phyloP scores from a whole-genome alignment of 345 rosid species.

The Physaria fendleri region DNA sequence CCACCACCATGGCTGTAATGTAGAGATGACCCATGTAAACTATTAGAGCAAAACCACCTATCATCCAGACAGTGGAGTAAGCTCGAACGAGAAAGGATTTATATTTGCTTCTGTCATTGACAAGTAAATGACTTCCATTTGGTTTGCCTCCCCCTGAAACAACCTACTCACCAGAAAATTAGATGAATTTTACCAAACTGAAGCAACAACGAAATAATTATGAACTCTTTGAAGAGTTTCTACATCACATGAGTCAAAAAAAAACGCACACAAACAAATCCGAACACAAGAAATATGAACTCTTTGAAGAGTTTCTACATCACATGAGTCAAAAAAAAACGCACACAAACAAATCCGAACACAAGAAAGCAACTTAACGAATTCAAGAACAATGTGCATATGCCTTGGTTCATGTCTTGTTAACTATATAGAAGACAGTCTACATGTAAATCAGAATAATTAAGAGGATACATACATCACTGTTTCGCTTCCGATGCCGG shows the following conservation, averaged over 20 bases:
- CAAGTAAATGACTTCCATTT: slow-evolving; percentile 59
- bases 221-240: background rate
- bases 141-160: slow-evolving; percentile 39
- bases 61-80: slow-evolving; percentile 75
- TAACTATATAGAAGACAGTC: background rate
- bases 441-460: background rate
- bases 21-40: slow-evolving; percentile 82
- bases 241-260: background rate
- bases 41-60: slow-evolving; percentile 53
- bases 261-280: too few species aligned
- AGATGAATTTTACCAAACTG: background rate
- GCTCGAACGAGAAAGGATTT: slow-evolving; percentile 57
- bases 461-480: slow-evolving; percentile 39
- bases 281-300: background rate
- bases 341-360: background rate
- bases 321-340: background rate
- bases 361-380: background rate
- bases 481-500: slow-evolving; percentile 56
- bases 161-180: slow-evolving; percentile 27
- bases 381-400: background rate
- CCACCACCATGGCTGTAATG: slow-evolving; percentile 83
- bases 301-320: background rate
- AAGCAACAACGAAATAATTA: background rate
- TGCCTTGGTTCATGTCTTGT: background rate
- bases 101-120: slow-evolving; percentile 59